Base-by-base conservation (phyloP, 768 basidiomycete genomes). In the Butyriboletus loyo region DNA sequence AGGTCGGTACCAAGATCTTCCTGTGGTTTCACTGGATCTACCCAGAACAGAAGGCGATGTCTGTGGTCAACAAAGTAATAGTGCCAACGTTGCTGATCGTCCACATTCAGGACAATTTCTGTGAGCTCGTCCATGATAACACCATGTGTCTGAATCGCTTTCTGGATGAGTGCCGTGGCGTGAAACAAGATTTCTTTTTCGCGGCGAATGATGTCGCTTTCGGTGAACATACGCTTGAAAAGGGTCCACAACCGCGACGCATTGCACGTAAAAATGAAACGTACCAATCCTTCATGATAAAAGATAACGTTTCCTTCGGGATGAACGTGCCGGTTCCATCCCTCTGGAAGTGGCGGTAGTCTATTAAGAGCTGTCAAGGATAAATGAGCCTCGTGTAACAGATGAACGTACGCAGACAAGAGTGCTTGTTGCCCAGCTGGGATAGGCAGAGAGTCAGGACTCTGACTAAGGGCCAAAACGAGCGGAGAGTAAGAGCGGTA, bases 11-110 rank as follows among this genome's bases (percentile, higher is more conserved):
- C 19, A 0, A 60, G 42, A 1, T 8, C 14, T 5, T 32, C 10
- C 17, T 14, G 13, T 6, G 15, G 5, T 10, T 24, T 21, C 0
- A 61, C 38, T 4, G 11, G 9, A 15, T 52, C 43, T 28, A 60
- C 27, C 59, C 58, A 60, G 28, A 61, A 61, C 10, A 60, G 47
- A 43, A 59, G 54, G 25, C 34, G 59, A 13, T 50, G 2, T 5
- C 14, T 49, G 36, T 60, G 59, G 40, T 60, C 59, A 17, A 53
- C 59, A 34, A 60, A 61, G 30, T 60, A 57, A 37, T 60, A 61
- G 22, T 24, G n/a, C 43, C 59, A 61, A 28, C 3, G 2, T 24
- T 11, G 25, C 21, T 8, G 1, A 7, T 24, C 15, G 9, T 53
- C 41, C 31, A 56, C 28, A 14, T 58, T 50, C 7, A 60, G 28